Percentiles rank a stretch among this genome's conserved stretches.
Evolutionary conservation across 2,329 filamentous ascomycete species (phyloP).

Genomic region (Arthroderma sp.): DNA sequence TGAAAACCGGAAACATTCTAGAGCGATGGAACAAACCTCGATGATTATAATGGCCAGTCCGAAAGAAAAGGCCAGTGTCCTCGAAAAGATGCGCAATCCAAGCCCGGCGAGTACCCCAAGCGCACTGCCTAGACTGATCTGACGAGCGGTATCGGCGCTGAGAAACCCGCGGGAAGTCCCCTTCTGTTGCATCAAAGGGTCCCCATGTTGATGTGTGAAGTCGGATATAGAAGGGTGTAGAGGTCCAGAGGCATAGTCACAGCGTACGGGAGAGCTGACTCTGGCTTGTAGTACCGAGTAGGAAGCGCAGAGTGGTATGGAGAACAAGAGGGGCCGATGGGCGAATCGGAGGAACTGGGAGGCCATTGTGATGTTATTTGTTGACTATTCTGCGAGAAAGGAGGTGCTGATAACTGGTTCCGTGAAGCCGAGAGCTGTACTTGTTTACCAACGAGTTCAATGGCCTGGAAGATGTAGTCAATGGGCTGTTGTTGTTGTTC

Average conservation of each 20-base stretch:
- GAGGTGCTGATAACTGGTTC: background rate
- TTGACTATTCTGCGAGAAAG: background rate
- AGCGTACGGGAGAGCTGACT: constrained; percentile 24
- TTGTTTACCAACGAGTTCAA: background rate
- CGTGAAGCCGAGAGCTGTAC: background rate
- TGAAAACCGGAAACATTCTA: background rate
- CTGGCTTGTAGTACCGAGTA: constrained; percentile 25
- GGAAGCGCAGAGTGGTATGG: constrained; percentile 23
- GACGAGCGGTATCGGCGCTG: constrained; percentile 29
- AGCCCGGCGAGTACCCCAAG: constrained; percentile 34
- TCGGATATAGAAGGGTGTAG: constrained; percentile 7
- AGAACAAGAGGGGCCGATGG: constrained; percentile 14
- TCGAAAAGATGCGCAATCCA: constrained; percentile 35
- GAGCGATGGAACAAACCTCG: constrained; percentile 35
- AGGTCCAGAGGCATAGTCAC: constrained; percentile 21
- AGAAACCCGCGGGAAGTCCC: constrained; percentile 18
- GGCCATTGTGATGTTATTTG: constrained; percentile 11
- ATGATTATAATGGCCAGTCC: constrained; percentile 34
- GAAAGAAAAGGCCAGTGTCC: constrained; percentile 32
- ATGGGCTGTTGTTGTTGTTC: background rate
- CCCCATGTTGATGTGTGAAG: background rate
- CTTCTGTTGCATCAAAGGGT: constrained; percentile 13
- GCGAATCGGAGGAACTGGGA: constrained; percentile 14
- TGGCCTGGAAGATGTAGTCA: background rate
- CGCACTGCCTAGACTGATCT: constrained; percentile 36